Conservation (phyloP, 768 basidiomycete genomes). For the Coprinopsis sp. region DNA sequence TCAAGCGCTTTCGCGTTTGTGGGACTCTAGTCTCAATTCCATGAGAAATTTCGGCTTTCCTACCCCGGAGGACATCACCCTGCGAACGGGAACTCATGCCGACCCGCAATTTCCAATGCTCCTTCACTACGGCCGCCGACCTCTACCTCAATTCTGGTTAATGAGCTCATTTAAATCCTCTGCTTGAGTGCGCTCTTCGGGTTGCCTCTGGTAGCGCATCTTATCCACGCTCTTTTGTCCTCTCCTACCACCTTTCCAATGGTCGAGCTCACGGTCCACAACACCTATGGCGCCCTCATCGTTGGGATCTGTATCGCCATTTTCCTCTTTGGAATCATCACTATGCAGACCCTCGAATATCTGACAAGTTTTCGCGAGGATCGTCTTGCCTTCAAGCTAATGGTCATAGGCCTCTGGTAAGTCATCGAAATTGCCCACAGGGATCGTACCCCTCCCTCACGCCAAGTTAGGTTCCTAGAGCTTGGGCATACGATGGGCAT, state of each 20-base stretch:
- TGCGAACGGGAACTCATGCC: too few relatives aligned
- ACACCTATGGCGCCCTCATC: slow-evolving; percentile 16
- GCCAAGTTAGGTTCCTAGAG: slow-evolving; percentile 10
- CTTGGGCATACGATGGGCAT: slow-evolving; percentile 10
- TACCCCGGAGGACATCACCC: too few relatives aligned
- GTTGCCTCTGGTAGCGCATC: background rate
- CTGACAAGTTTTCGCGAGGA: slow-evolving; percentile 11
- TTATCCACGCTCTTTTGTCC: background rate
- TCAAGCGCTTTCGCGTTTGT: too few relatives aligned
- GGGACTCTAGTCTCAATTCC: too few relatives aligned
- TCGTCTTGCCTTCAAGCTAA: background rate
- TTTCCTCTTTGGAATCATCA: slow-evolving; percentile 15
- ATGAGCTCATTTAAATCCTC: too few relatives aligned
- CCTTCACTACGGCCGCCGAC: too few relatives aligned
- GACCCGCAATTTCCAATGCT: too few relatives aligned
- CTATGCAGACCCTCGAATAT: slow-evolving; percentile 13
- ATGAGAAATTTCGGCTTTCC: too few relatives aligned
- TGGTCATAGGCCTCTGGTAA: background rate
- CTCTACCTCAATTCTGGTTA: too few relatives aligned
- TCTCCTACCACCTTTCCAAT: background rate
- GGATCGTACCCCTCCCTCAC: background rate
- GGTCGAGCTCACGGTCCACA: slow-evolving; percentile 2
- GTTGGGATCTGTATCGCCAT: slow-evolving; percentile 15
- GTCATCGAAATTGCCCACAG: background rate
- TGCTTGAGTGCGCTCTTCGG: too few relatives aligned